Evolutionary conservation across 768 basidiomycete genomes (phyloP).

Genomic region (Agrocybe chaxingu): DNA sequence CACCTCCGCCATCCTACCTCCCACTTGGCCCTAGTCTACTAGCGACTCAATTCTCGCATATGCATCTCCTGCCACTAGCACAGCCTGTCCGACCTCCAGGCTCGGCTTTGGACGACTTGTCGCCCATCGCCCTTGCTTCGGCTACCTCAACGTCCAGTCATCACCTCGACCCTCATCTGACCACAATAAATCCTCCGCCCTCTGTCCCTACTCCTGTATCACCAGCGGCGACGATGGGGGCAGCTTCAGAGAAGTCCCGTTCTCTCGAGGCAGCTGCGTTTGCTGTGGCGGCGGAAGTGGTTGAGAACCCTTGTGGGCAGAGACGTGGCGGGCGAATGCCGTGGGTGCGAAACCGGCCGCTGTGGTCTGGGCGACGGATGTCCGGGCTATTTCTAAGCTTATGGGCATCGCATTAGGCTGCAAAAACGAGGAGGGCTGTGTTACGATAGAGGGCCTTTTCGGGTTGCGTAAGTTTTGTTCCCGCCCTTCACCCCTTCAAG

Average conservation of each 20-base stretch:
- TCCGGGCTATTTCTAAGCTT: conserved; percentile 39
- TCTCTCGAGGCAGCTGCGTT: conserved; percentile 66
- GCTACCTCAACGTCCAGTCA: not conserved
- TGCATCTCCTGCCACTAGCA: conserved; percentile 57
- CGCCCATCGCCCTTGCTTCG: conserved; percentile 30
- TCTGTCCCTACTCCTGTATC: conserved; percentile 82
- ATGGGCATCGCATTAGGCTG: conserved; percentile 33
- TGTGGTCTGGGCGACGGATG: conserved; percentile 60
- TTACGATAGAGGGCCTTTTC: conserved; percentile 45
- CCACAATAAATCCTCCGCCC: conserved; percentile 32
- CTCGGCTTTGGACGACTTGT: conserved; percentile 31
- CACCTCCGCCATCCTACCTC: conserved; percentile 69
- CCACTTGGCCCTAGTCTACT: conserved; percentile 69
- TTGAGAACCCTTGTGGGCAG: conserved; percentile 72
- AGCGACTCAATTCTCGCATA: conserved; percentile 66
- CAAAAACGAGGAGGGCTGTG: conserved; percentile 30
- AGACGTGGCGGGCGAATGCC: conserved; percentile 54
- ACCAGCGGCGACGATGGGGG: conserved; percentile 67
- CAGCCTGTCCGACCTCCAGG: conserved; percentile 59
- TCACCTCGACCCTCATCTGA: conserved; percentile 6
- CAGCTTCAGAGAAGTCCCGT: conserved; percentile 61
- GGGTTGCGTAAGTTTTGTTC: conserved; percentile 26
- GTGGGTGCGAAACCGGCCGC: conserved; percentile 19
- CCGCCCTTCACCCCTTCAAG: not conserved
- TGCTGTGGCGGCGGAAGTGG: conserved; percentile 62